These are phyloP conservation scores for Leccinum glutinopallens DNA, from an alignment of 1,284 basidiomycete species.

Conservation along the genomic window DNA sequence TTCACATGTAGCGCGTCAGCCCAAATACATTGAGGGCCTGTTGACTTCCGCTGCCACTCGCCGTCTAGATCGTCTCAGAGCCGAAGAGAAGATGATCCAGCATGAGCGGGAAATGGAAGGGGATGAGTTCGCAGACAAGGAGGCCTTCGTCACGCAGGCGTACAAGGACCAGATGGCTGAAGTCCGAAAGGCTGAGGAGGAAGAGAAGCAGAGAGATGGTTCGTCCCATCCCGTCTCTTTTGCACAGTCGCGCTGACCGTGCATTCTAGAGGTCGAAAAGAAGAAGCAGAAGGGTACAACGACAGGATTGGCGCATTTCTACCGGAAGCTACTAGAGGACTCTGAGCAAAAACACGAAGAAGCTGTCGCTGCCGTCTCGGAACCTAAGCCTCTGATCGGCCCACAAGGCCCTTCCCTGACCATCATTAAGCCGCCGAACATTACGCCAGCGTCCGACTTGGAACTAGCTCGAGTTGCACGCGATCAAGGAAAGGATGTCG, in stretches of 20 bases:
- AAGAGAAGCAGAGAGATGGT: conserved; percentile 88
- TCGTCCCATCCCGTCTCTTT: conserved; percentile 29
- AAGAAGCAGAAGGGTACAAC: conserved; percentile 60
- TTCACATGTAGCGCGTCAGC: conserved; percentile 48
- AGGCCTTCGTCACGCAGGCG: conserved; percentile 95
- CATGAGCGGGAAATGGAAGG: conserved; percentile 92
- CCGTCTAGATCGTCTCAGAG: conserved; percentile 87
- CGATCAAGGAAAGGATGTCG: conserved; percentile 83
- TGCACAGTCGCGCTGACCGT: neutral
- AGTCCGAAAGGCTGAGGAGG: conserved; percentile 87
- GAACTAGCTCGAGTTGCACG: conserved; percentile 70
- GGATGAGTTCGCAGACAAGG: conserved; percentile 93
- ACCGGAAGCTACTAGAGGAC: conserved; percentile 80
- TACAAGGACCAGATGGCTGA: conserved; percentile 98
- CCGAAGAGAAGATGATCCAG: conserved; percentile 98
- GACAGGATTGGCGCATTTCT: conserved; percentile 86
- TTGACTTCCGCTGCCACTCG: conserved; percentile 86
- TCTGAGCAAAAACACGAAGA: conserved; percentile 83
- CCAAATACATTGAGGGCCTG: conserved; percentile 90
- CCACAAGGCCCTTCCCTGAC: conserved; percentile 62
- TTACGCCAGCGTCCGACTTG: conserved; percentile 63
- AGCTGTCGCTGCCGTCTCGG: conserved; percentile 70
- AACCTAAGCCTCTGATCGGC: conserved; percentile 58
- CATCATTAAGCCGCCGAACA: conserved; percentile 69
- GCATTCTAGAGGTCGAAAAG: conserved; percentile 57